Conservation (phyloP, 768 basidiomycete species). For the Tylopilus vinaceipallidus region DNA sequence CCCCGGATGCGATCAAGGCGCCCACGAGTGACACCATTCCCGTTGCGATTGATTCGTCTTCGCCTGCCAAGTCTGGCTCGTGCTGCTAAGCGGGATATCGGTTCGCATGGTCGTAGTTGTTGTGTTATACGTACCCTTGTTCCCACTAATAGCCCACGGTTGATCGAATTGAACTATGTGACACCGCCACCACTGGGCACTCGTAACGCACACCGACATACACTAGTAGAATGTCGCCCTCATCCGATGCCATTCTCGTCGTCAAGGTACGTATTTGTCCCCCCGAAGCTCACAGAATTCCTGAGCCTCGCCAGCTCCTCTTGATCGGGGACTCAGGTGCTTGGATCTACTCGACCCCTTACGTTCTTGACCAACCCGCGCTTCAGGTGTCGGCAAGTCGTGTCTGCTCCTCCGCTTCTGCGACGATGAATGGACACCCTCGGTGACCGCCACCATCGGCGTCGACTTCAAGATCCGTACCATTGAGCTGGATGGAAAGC, state of each 20-base stretch:
- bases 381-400: constrained; percentile 90
- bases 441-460: constrained; percentile 98
- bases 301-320: constrained; percentile 57
- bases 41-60: constrained; percentile 66
- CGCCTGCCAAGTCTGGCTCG: constrained; percentile 50
- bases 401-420: constrained; percentile 95
- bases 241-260: constrained; percentile 96
- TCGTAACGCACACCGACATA: too few relatives aligned
- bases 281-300: constrained; percentile 6
- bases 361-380: constrained; percentile 12
- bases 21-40: constrained; percentile 81
- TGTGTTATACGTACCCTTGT: too few relatives aligned
- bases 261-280: constrained; percentile 70
- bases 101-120: too few relatives aligned
- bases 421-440: constrained; percentile 99
- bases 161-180: too few relatives aligned
- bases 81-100: constrained; percentile 64
- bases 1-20: constrained; percentile 73
- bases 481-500: constrained; percentile 96
- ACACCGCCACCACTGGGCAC: too few relatives aligned
- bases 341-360: neutral
- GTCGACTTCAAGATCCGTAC: constrained; percentile 99
- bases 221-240: constrained; percentile 79
- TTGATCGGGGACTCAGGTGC: constrained; percentile 95
- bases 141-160: too few relatives aligned